Evolutionary conservation across 495 filamentous ascomycete species (phyloP).

Genomic region (Tuber microsphaerosporum): DNA sequence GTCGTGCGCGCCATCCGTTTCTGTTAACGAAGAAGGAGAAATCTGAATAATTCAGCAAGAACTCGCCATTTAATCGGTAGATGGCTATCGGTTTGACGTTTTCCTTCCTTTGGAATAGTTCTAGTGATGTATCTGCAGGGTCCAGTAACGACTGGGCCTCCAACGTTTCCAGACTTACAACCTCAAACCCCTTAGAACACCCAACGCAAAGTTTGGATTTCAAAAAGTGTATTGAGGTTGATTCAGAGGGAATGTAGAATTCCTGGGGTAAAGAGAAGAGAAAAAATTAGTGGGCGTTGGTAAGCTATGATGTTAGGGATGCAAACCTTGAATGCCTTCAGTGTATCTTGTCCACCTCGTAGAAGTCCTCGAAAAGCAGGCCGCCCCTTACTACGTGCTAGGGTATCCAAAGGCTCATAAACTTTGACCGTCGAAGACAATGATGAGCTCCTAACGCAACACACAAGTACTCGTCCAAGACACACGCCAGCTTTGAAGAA

Average conservation of each 20-base stretch:
- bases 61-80: constrained; percentile 90
- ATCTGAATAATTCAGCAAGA: constrained; percentile 94
- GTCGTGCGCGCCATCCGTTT: constrained; percentile 91
- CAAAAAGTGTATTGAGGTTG: constrained; percentile 92
- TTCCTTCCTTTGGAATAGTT: constrained; percentile 90
- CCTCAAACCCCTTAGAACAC: constrained; percentile 90
- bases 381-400: constrained; percentile 81
- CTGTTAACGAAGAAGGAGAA: constrained; percentile 99
- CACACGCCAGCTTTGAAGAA: constrained; percentile 98
- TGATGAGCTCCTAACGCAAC: constrained; percentile 83
- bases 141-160: constrained; percentile 96
- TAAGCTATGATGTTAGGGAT: constrained; percentile 1
- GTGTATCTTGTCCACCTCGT: constrained; percentile 80
- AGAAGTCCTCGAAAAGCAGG: constrained; percentile 92
- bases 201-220: constrained; percentile 94
- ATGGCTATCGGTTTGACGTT: constrained; percentile 89
- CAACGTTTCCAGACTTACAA: constrained; percentile 91
- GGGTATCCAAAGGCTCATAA: constrained; percentile 87
- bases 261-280: constrained; percentile 50
- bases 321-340: constrained; percentile 83
- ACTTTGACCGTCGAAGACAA: constrained; percentile 94
- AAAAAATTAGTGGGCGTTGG: neutral
- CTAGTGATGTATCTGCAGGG: constrained; percentile 94
- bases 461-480: constrained; percentile 86
- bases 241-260: constrained; percentile 96